Evolutionary conservation across 257 asterid genomes (phyloP).

Genomic region (Mitragyna speciosa): DNA sequence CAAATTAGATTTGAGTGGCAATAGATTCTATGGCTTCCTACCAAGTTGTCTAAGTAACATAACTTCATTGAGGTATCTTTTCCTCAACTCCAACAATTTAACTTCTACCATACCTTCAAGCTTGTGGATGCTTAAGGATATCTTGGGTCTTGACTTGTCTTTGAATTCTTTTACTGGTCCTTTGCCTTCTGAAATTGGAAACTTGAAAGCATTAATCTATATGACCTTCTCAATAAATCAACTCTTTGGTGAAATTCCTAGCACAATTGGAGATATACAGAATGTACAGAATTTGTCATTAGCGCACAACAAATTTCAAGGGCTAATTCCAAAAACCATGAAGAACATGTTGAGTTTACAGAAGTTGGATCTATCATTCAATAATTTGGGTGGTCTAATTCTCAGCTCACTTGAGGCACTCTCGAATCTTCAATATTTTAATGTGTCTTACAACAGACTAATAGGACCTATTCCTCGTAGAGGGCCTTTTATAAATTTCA

Average conservation of each 20-base stretch:
- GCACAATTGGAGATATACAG: neutral
- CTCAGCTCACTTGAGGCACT: neutral
- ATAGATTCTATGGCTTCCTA: neutral
- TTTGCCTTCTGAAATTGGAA: neutral
- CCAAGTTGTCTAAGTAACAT: neutral
- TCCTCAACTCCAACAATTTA: neutral
- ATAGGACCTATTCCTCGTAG: neutral
- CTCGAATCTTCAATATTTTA: neutral
- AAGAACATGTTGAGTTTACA: neutral
- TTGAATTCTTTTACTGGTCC: neutral
- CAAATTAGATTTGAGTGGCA: neutral
- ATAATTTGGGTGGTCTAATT: neutral
- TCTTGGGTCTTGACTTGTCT: neutral
- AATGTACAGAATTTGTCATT: neutral
- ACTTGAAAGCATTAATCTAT: neutral
- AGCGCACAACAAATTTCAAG: neutral
- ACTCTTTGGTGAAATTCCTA: neutral
- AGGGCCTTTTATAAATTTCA: neutral
- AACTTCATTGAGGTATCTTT: neutral
- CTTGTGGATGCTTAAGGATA: slow-evolving; percentile 5
- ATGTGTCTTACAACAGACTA: neutral
- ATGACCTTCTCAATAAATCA: neutral
- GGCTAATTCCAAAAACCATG: neutral
- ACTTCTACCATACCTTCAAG: neutral
- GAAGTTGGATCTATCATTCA: neutral